phyloP scores from a whole-genome alignment of 2,329 filamentous ascomycete genomes.

The Penicillium griseofulvum region DNA sequence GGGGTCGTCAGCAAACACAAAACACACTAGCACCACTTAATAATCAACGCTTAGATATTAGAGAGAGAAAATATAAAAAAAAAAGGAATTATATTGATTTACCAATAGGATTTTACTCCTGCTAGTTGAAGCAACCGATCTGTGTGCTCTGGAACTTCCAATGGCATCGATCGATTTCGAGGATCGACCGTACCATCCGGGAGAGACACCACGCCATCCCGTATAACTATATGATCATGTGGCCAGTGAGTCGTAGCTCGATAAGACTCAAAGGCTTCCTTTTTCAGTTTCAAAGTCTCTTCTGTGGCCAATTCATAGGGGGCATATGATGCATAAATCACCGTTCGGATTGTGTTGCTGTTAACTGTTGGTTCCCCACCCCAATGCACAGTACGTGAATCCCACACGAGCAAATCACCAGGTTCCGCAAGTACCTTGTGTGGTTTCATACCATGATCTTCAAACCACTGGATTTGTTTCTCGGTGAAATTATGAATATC shows the following conservation, averaged over 20 bases:
- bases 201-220: neutral
- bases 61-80: neutral
- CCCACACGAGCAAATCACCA: conserved; percentile 44
- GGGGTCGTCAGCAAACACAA: conserved; percentile 5
- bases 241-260: conserved; percentile 6
- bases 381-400: conserved; percentile 26
- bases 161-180: neutral
- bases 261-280: conserved; percentile 12
- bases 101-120: neutral
- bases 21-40: conserved; percentile 1
- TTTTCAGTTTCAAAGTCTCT: conserved; percentile 1
- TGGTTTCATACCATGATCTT: conserved; percentile 22
- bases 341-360: conserved; percentile 20
- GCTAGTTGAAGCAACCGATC: conserved; percentile 4
- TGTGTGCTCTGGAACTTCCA: conserved; percentile 1
- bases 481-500: conserved; percentile 25
- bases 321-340: conserved; percentile 24
- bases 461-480: conserved; percentile 33
- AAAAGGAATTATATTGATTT: neutral
- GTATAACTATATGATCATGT: conserved; percentile 2
- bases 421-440: conserved; percentile 43
- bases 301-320: conserved; percentile 1
- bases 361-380: conserved; percentile 19
- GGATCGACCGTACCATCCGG: conserved; percentile 1
- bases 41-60: neutral